A percentile compares a stretch with the other conserved stretches of the same genome.
phyloP scores from a whole-genome alignment of 192 early-diverging fungal species.

The Rhizoclosmatium sp. region DNA sequence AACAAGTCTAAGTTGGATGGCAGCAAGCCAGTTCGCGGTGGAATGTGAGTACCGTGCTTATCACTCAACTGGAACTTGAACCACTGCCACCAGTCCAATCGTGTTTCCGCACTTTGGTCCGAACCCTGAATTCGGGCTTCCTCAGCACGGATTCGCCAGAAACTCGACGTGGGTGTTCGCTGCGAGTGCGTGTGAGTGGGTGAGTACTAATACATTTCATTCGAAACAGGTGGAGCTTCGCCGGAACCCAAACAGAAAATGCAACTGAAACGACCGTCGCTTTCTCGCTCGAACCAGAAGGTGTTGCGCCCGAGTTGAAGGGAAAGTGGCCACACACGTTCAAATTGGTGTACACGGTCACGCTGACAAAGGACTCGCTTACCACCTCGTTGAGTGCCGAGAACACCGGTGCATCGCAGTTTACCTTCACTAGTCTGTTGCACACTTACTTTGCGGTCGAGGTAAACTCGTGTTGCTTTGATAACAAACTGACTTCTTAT shows the following conservation, averaged over 20 bases:
- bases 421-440: slow-evolving; percentile 88
- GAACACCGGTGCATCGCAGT: slow-evolving; percentile 74
- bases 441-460: slow-evolving; percentile 87
- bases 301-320: slow-evolving; percentile 62
- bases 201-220: not conserved
- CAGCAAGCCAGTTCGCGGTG: slow-evolving; percentile 88
- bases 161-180: slow-evolving; percentile 22
- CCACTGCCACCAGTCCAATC: slow-evolving; percentile 56
- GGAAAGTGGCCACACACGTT: slow-evolving; percentile 77
- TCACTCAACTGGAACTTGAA: not conserved
- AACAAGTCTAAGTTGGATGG: slow-evolving; percentile 82
- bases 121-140: slow-evolving; percentile 20
- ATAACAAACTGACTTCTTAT: not conserved
- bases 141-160: slow-evolving; percentile 49
- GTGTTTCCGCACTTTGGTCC: slow-evolving; percentile 83
- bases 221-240: slow-evolving; percentile 58
- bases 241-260: slow-evolving; percentile 56
- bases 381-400: slow-evolving; percentile 76
- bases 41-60: slow-evolving; percentile 31
- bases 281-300: slow-evolving; percentile 65
- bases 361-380: slow-evolving; percentile 71
- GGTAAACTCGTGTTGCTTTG: not conserved
- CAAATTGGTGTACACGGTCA: slow-evolving; percentile 80
- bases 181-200: not conserved
- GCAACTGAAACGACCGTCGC: slow-evolving; percentile 56